These are phyloP conservation scores for Leccinum pachyderme DNA, from an alignment of 1,284 basidiomycete species.

Conservation along the genomic window DNA sequence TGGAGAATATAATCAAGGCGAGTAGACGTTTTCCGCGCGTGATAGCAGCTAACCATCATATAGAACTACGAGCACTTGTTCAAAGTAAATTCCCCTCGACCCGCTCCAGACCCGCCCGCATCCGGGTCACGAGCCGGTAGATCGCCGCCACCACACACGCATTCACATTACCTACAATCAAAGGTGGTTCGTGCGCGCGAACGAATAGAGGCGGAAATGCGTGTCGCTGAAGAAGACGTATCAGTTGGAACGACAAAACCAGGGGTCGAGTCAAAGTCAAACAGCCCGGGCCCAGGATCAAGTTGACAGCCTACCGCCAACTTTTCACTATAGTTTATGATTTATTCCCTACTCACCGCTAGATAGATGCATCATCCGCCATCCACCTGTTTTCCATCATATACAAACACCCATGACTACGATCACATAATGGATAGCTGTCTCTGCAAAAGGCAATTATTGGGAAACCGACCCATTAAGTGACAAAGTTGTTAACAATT, in stretches of 20 bases:
- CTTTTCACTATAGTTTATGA: slow-evolving; percentile 8
- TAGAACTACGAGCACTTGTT: slow-evolving; percentile 95
- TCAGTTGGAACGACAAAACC: slow-evolving; percentile 17
- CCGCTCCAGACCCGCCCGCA: slow-evolving; percentile 44
- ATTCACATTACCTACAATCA: slow-evolving; percentile 93
- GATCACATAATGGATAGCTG: slow-evolving; percentile 16
- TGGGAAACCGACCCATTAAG: background rate
- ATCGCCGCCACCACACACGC: slow-evolving; percentile 42
- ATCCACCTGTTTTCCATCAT: slow-evolving; percentile 19
- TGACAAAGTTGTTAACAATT: background rate
- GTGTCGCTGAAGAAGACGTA: slow-evolving; percentile 39
- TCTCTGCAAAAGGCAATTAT: background rate
- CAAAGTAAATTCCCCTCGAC: slow-evolving; percentile 79
- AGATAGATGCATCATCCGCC: slow-evolving; percentile 14
- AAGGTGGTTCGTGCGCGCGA: slow-evolving; percentile 95
- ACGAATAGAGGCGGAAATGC: slow-evolving; percentile 86
- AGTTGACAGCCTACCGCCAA: slow-evolving; percentile 13
- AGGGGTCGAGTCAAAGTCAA: slow-evolving; percentile 21
- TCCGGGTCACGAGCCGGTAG: slow-evolving; percentile 34
- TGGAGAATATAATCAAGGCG: slow-evolving; percentile 76
- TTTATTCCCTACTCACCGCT: slow-evolving; percentile 18
- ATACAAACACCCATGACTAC: slow-evolving; percentile 8
- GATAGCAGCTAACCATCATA: slow-evolving; percentile 4
- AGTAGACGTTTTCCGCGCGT: slow-evolving; percentile 22
- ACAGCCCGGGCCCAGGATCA: slow-evolving; percentile 21